phyloP scores from a whole-genome alignment of 805 yeast genomes.

The Wickerhamomyces strasburgensis region DNA sequence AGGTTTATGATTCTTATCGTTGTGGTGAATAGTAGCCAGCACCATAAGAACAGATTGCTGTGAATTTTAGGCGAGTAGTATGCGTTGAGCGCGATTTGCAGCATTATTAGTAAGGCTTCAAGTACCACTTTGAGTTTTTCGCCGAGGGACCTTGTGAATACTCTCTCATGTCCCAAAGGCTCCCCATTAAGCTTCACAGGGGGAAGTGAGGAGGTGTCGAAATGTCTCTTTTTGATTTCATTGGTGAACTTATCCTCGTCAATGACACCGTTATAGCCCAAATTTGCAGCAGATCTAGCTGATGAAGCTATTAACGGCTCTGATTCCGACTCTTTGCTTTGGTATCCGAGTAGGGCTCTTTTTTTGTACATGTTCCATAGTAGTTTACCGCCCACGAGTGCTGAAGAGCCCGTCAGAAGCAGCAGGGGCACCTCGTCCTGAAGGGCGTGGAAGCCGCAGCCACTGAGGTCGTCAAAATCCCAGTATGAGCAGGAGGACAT shows the following conservation, averaged over 20 bases:
- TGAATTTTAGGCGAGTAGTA: constrained; percentile 23
- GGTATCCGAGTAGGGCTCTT: not conserved
- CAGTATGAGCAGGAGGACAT: too few relatives aligned
- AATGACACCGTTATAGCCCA: constrained; percentile 4
- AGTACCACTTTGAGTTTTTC: constrained; percentile 52
- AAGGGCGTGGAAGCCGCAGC: constrained; percentile 42
- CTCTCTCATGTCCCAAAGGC: constrained; percentile 49
- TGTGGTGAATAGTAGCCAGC: constrained; percentile 26
- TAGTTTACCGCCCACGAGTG: constrained; percentile 9
- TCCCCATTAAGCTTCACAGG: constrained; percentile 56
- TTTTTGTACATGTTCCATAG: constrained; percentile 6
- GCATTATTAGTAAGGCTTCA: constrained; percentile 42
- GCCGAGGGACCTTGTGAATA: constrained; percentile 41
- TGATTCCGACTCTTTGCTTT: constrained; percentile 15
- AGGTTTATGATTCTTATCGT: constrained; percentile 30
- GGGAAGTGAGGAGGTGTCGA: constrained; percentile 52
- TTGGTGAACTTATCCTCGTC: constrained; percentile 28
- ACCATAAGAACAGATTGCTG: constrained; percentile 27
- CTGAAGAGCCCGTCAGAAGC: constrained; percentile 25
- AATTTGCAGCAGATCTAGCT: not conserved
- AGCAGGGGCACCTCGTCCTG: constrained; percentile 33
- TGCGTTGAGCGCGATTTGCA: constrained; percentile 35
- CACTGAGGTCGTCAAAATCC: constrained; percentile 59
- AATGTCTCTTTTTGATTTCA: constrained; percentile 43
- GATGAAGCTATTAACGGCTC: constrained; percentile 13